Base-by-base conservation (phyloP, 352 stramenopile genomes). In the Phytophthora pistaciae region DNA sequence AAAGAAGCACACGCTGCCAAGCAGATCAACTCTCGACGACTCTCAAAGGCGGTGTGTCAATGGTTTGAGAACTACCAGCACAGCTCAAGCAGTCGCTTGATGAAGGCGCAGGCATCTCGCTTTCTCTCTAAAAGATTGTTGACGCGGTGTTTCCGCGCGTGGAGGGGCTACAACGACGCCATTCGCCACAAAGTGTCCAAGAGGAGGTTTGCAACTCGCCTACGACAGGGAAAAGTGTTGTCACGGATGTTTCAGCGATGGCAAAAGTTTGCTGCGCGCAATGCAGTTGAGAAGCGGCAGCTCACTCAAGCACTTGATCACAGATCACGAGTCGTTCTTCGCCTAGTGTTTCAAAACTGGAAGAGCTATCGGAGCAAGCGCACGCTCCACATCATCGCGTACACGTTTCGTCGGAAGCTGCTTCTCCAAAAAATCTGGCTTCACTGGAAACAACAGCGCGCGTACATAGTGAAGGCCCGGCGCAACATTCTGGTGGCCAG, bases 391-490 rank as follows among this genome's bases (percentile, higher is more conserved):
- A 62, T 60, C 27, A 29, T 64, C 6, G 79, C 79, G 1, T 53
- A 59, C 25, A 33, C 9, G 2, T 66, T 75, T 36, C 65, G 46
- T 1, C 55, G n/a, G 16, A 67, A 40, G 4, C 13, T 54, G 3
- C 29, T 80, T 14, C 52, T 79, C 36, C 56, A 49, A 5, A 77
- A 62, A 23, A 6, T 68, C 3, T 82, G 74, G 80, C 3, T 44
- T 13, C 31, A 7, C 2, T 85, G 78, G 78, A 25, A 63, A 38
- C 16, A 16, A 3, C 50, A 73, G 46, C 21, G 31, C 18, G 29
- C 60, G 21, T 77, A 78, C 33, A 55, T 72, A 42, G 52, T 31
- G 5, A 78, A 70, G n/a, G 72, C 84, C 55, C 72, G 56, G n/a
- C 55, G 53, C 27, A 78, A 72, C 29, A 58, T 79, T 23, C 49